Base-by-base conservation (phyloP, 768 basidiomycete genomes). In the Suillus fuscotomentosus region DNA sequence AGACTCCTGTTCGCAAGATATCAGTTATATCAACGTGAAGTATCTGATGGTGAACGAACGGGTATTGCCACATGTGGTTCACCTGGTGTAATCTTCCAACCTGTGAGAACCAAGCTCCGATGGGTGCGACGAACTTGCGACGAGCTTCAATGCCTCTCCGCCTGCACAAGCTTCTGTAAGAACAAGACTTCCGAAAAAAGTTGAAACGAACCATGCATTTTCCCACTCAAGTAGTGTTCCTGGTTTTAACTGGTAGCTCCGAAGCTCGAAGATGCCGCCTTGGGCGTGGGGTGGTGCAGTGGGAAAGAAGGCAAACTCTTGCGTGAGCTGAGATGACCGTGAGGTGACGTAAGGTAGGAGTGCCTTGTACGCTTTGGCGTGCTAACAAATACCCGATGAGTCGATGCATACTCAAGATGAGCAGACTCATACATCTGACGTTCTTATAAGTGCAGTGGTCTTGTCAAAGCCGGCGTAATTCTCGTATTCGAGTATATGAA, bases 21-120 rank as follows among this genome's bases (percentile, higher is more conserved):
- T 64, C 17, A 31, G 41, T 60, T 63, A 57, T 53, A 38, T 36
- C 53, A 65, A 66, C 53, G 20, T 22, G 60, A 17, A 62, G 24
- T 64, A 42, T 6, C 57, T 34, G 6, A 31, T 13, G 56, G 54
- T 64, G 65, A 84, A 59, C 89, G 73, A 71, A 94, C 93, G 89
- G 88, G 74, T 97, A 97, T 78, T 98, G 96, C 97, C 97, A 99
- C 79, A 98, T 86, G 78, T 98, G 97, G 74, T 98, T 92, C 9
- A 97, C 97, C 68, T 93, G 85, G 72, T 94, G 90, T 61, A 94
- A 80, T 56, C 90, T 84, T 60, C 93, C 93, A 55, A 93, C 82
- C 75, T 94, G 93, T 63, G 91, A 91, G 78, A 93, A 96, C 92
- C 93, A 95, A n/a, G 92, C 91, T 36, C 92, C 94, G 14, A 93